Conservation (phyloP, 2,329 filamentous ascomycete species). For the Bipolaris cookei region DNA sequence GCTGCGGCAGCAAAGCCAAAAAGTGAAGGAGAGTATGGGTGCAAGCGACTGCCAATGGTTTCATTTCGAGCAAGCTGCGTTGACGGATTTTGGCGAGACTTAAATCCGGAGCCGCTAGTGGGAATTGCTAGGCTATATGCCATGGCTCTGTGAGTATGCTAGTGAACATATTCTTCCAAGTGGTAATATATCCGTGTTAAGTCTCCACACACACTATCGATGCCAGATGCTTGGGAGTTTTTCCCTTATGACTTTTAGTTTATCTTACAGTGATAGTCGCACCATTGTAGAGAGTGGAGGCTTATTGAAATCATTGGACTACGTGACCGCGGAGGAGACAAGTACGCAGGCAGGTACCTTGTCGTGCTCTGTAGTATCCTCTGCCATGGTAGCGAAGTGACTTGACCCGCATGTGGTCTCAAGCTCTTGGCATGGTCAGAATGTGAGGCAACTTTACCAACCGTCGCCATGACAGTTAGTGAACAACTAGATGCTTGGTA, state of each 20-base stretch:
- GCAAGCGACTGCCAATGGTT: constrained; percentile 1
- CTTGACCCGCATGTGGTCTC: background rate
- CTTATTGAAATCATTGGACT: background rate
- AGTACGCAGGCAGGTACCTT: background rate
- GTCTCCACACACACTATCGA: background rate
- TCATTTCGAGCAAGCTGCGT: background rate
- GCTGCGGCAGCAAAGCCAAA: background rate
- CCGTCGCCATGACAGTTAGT: background rate
- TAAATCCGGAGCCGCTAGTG: background rate
- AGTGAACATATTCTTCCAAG: background rate
- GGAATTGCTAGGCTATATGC: background rate
- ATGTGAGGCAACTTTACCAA: background rate
- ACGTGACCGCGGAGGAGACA: background rate
- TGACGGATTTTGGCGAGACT: background rate
- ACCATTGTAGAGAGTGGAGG: background rate
- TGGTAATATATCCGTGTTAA: background rate
- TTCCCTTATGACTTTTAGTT: background rate
- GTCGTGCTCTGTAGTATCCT: background rate
- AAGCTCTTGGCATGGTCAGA: background rate
- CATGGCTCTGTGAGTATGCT: background rate
- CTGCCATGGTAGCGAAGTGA: background rate
- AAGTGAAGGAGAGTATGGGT: background rate
- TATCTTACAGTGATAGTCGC: background rate
- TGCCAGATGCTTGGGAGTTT: background rate
- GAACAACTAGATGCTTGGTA: background rate